Percentiles rank a stretch among this genome's conserved stretches.
Conservation (phyloP, 148 eudicot species). For the Drosera capensis region DNA sequence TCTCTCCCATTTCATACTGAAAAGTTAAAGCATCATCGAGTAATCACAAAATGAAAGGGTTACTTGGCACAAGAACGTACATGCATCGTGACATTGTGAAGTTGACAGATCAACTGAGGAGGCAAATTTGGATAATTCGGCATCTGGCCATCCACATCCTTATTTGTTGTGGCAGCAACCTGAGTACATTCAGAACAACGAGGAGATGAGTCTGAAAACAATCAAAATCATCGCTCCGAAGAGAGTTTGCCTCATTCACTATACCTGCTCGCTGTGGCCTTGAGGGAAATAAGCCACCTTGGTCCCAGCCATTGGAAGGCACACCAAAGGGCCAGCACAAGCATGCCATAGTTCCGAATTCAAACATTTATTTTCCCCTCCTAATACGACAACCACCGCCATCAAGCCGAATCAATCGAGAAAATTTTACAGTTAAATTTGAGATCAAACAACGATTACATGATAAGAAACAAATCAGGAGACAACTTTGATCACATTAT, state of each 20-base stretch:
- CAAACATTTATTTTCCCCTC: conserved; percentile 49
- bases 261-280: conserved; percentile 97
- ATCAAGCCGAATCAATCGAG: neutral
- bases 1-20: no score
- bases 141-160: conserved; percentile 82
- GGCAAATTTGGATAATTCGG: conserved; percentile 87
- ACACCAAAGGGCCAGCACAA: conserved; percentile 94
- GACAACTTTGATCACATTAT: neutral
- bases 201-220: no score
- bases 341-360: conserved; percentile 99
- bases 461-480: neutral
- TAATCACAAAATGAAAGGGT: neutral
- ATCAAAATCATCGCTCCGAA: no score
- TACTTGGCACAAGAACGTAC: conserved; percentile 37
- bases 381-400: neutral
- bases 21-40: neutral
- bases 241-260: no score
- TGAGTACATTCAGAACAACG: conserved; percentile 20
- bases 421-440: neutral
- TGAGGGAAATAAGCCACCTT: conserved; percentile 95
- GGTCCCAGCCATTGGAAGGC: conserved; percentile 60
- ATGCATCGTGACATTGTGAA: conserved; percentile 98
- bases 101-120: conserved; percentile 88
- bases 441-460: neutral
- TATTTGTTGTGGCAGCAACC: conserved; percentile 92